Base-by-base conservation (phyloP, 495 filamentous ascomycete species). In the Lineolata rhizophorae region DNA sequence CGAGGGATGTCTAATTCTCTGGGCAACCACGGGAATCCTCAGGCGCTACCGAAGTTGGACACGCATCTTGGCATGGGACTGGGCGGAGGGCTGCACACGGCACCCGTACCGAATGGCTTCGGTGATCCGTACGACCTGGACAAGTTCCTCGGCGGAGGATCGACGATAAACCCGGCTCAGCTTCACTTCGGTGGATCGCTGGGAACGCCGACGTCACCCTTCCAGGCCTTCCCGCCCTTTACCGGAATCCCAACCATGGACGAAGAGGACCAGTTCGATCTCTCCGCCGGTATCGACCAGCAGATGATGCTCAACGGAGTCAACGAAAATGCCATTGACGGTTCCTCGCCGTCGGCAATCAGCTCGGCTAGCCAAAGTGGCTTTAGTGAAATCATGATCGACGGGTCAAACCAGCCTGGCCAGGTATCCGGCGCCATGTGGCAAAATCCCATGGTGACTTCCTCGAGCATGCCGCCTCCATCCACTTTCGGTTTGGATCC, bases 121-220 rank as follows among this genome's bases (percentile, higher is more conserved):
- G 43, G 60, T 31, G 53, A 65, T 21, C 75, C 75, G 11, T 72
- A 80, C 37, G 76, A 90, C 39, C 67, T 83, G 34, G 75, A 91
- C 40, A 56, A 65, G 19, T 54, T 80, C 30, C 82, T 83, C 49
- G 70, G 64, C 29, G 52, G 64, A 18, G 56, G 62, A 19, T 65
- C 63, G 24, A 97, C 87, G 30, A 78, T 99, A 53, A 95, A 99
- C 51, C 87, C 87, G 12, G 83, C 84, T 39, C 84, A 92, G 44
- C 67, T 99, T 31, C 85, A 95, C 51, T 87, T 87, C 48, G 79
- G 64, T 46, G 78, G 81, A 46, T 81, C 80, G 10, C 52, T 82
- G 28, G 78, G 83, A 36, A 63, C 57, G 11, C 58, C 74, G 16
- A 60, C 69, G 5, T 84, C 81, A 19, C 77, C 78, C 2, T 85